Conservation (phyloP, 331 rosid genomes). For the Rosa hybrid region DNA sequence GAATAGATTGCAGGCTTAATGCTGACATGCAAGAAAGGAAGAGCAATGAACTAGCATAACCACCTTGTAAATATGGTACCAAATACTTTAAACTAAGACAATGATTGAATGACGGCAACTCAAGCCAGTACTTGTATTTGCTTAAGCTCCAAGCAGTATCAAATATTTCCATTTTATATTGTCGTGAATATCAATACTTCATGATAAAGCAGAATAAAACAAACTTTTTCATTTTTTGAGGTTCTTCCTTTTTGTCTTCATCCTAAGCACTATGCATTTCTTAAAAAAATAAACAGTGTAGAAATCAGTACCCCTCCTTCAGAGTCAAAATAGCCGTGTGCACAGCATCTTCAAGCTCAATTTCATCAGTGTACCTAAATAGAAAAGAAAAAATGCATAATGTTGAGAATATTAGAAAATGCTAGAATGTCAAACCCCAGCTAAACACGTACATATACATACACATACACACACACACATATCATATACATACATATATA, state of each 20-base stretch:
- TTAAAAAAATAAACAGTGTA: background rate
- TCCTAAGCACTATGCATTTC: background rate
- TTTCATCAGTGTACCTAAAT: slow-evolving; percentile 84
- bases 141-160: background rate
- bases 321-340: slow-evolving; percentile 93
- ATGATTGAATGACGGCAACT: background rate
- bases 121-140: background rate
- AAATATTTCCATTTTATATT: background rate
- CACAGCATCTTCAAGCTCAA: slow-evolving; percentile 98
- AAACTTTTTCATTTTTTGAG: background rate
- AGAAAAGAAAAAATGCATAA: slow-evolving; percentile 3
- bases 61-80: background rate
- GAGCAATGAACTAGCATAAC: background rate
- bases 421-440: background rate
- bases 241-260: background rate
- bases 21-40: background rate
- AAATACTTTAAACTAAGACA: background rate
- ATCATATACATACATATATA: no score
- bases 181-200: background rate
- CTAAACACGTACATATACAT: background rate
- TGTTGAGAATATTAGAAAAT: background rate
- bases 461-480: background rate
- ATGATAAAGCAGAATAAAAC: background rate
- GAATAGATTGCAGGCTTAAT: background rate
- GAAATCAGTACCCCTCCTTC: slow-evolving; percentile 77